phyloP scores from a whole-genome alignment of 176 grass and related monocot species.

The Avena sativa region DNA sequence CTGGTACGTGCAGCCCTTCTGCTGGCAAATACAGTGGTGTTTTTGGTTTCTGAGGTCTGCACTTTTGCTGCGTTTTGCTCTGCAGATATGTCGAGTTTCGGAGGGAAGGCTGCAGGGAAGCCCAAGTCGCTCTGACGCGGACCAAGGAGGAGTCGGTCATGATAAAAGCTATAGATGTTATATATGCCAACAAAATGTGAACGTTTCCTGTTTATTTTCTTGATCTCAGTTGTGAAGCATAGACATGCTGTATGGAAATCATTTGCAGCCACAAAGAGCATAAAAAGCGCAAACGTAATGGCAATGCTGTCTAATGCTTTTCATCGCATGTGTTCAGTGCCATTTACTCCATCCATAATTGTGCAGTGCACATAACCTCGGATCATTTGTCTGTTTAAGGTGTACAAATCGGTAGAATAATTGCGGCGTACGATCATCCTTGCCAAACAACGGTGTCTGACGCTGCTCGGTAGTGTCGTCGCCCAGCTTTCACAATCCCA shows the following conservation, averaged over 20 bases:
- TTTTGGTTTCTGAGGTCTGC: neutral
- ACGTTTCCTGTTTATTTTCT: neutral
- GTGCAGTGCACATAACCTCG: no score
- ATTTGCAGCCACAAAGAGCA: neutral
- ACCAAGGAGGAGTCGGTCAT: neutral
- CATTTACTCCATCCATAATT: no score
- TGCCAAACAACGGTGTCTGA: neutral
- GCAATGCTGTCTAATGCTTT: neutral
- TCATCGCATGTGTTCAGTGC: neutral
- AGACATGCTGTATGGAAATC: neutral
- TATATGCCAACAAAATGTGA: neutral
- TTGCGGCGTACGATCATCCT: neutral
- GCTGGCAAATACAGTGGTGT: neutral
- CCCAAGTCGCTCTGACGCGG: constrained; percentile 24
- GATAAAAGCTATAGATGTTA: neutral
- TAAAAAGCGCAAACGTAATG: neutral
- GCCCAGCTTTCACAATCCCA: neutral
- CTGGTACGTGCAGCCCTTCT: constrained; percentile 14
- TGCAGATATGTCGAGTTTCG: constrained; percentile 49
- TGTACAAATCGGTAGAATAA: no score
- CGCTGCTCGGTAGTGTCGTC: no score
- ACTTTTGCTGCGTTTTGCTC: neutral
- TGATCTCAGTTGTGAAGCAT: constrained; percentile 8
- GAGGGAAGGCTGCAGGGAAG: constrained; percentile 34
- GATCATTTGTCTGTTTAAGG: no score